These are phyloP conservation scores for Thymus mandschuricus DNA, from an alignment of 257 asterid species.

Conservation along the genomic window DNA sequence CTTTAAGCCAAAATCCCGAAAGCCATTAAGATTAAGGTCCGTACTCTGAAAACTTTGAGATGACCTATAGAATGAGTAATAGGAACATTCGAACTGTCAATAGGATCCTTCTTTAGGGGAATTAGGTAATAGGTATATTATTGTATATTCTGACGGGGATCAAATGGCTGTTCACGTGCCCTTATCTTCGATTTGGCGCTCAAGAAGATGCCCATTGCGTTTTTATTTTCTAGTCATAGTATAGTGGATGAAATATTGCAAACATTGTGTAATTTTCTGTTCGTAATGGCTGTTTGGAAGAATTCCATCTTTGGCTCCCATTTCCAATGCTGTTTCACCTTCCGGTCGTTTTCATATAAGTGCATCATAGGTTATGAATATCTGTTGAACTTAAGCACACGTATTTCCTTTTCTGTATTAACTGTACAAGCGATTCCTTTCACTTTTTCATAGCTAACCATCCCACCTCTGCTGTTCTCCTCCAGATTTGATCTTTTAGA, in stretches of 20 bases:
- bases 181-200: no score
- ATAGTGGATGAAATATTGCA: slow-evolving; percentile 5
- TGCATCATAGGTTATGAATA: slow-evolving; percentile 12
- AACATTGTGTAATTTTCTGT: background rate
- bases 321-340: background rate
- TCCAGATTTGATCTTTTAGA: slow-evolving; percentile 28
- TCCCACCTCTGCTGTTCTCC: slow-evolving; percentile 13
- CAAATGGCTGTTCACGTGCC: background rate
- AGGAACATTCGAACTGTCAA: background rate
- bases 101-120: background rate
- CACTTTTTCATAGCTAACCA: slow-evolving; percentile 8
- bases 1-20: background rate
- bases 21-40: background rate
- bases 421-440: slow-evolving; percentile 15
- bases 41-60: background rate
- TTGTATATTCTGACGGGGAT: background rate
- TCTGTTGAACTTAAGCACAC: background rate
- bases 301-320: background rate
- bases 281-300: background rate
- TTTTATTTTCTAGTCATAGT: background rate
- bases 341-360: background rate
- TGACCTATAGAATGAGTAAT: background rate
- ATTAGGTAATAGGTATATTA: background rate
- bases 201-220: no score
- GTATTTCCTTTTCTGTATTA: background rate